A percentile compares a stretch with the other conserved stretches of the same genome.
Conservation (phyloP, 1,284 basidiomycete genomes). For the Pholiota adiposa region DNA sequence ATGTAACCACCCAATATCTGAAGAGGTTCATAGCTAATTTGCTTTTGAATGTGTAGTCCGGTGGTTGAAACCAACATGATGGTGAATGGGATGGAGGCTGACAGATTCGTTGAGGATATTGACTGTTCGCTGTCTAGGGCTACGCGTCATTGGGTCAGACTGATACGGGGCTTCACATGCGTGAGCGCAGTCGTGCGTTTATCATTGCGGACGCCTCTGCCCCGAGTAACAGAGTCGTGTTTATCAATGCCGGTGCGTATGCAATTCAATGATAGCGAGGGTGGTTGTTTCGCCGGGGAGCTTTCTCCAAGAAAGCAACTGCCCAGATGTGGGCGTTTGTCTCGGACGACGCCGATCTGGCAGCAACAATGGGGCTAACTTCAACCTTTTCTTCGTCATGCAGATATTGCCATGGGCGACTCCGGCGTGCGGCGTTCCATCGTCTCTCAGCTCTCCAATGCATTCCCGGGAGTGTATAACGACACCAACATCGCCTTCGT, state of each 20-base stretch:
- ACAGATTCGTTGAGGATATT: neutral
- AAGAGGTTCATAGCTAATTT: neutral
- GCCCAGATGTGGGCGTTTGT: too few relatives aligned
- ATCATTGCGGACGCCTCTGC: slow-evolving; percentile 68
- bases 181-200: slow-evolving; percentile 78
- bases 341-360: too few relatives aligned
- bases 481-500: slow-evolving; percentile 77
- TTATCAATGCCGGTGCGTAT: slow-evolving; percentile 72
- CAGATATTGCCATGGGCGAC: slow-evolving; percentile 83
- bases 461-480: slow-evolving; percentile 69
- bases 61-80: slow-evolving; percentile 82
- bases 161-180: slow-evolving; percentile 81
- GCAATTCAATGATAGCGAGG: too few relatives aligned
- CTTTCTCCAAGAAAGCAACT: too few relatives aligned
- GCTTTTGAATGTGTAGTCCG: slow-evolving; percentile 45
- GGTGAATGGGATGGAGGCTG: slow-evolving; percentile 39
- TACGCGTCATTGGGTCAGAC: slow-evolving; percentile 74
- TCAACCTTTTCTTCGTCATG: neutral
- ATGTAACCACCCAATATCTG: slow-evolving; percentile 25
- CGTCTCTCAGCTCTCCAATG: slow-evolving; percentile 55
- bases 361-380: neutral
- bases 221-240: slow-evolving; percentile 65
- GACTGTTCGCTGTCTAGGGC: slow-evolving; percentile 47
- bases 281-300: too few relatives aligned
- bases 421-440: slow-evolving; percentile 76